A percentile compares a stretch with the other conserved stretches of the same genome.
phyloP scores from a whole-genome alignment of 441 rosid species.

The Euphorbia corollata region DNA sequence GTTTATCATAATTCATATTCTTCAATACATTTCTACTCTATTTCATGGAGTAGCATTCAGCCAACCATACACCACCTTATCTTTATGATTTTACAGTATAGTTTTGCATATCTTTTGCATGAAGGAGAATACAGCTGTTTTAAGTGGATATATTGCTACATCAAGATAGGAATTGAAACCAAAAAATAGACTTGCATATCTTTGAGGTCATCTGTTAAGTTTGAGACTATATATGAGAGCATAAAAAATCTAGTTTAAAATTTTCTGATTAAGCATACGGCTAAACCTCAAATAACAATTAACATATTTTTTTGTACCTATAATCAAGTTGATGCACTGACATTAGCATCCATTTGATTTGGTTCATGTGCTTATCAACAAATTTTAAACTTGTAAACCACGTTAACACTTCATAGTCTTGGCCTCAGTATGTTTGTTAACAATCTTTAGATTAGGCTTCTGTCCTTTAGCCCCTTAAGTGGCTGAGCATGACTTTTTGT shows the following conservation, averaged over 20 bases:
- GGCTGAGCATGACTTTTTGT: not conserved
- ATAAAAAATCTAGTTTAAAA: not conserved
- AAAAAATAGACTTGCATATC: not conserved
- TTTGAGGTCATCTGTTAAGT: not conserved
- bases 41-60: too few relatives aligned
- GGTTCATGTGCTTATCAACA: not conserved
- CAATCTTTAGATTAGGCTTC: not conserved
- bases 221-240: not conserved
- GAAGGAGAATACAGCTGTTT: not conserved
- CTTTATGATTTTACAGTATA: not conserved
- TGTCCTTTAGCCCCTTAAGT: not conserved
- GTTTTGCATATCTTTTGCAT: not conserved
- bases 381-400: not conserved
- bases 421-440: not conserved
- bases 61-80: too few relatives aligned
- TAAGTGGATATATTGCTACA: not conserved
- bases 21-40: too few relatives aligned
- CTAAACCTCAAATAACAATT: not conserved
- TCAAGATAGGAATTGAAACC: not conserved
- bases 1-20: too few relatives aligned
- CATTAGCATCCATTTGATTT: not conserved
- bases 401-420: not conserved
- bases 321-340: not conserved
- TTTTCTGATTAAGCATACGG: not conserved
- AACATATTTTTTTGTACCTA: not conserved